A percentile compares a stretch with the other conserved stretches of the same genome.
Conservation (phyloP, 805 yeast species). For the Starmerella vaccinii region DNA sequence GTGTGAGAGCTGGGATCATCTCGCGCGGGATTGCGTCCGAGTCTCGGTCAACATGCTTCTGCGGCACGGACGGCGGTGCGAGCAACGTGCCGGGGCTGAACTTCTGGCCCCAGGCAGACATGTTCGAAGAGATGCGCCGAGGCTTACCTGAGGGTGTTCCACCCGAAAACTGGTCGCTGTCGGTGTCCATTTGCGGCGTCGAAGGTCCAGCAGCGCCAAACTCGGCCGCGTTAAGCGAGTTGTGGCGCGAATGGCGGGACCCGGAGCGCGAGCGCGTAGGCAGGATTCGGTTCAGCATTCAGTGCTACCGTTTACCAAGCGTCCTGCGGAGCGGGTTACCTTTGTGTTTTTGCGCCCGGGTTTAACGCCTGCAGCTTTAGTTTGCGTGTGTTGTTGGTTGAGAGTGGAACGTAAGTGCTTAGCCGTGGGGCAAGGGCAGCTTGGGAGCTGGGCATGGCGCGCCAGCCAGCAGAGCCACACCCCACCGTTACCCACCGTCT, state of each 20-base stretch:
- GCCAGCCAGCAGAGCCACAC: neutral
- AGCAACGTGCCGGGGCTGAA: slow-evolving; percentile 10
- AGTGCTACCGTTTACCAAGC: neutral
- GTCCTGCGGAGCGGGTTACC: no score
- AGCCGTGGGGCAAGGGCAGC: neutral
- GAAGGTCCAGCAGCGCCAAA: neutral
- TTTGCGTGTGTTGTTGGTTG: neutral
- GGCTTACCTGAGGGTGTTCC: neutral
- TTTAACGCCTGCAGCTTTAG: neutral
- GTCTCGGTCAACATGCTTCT: neutral
- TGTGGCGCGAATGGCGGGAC: slow-evolving; percentile 1
- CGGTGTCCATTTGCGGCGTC: slow-evolving; percentile 4
- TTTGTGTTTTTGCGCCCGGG: neutral
- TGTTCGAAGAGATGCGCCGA: neutral
- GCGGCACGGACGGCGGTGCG: slow-evolving; percentile 10
- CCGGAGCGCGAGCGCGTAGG: slow-evolving; percentile 5
- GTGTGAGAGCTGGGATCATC: slow-evolving; percentile 58
- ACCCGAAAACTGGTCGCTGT: neutral
- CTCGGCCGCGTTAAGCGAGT: neutral
- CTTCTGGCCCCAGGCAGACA: slow-evolving; percentile 1
- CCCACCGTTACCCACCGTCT: neutral
- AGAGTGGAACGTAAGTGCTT: neutral
- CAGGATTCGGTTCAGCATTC: slow-evolving; percentile 3
- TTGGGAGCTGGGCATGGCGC: neutral
- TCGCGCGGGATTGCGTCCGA: slow-evolving; percentile 44